A percentile compares a stretch with the other conserved stretches of the same genome.
These are phyloP conservation scores for Ricinus communis DNA, from an alignment of 345 rosid species.

Conservation along the genomic window DNA sequence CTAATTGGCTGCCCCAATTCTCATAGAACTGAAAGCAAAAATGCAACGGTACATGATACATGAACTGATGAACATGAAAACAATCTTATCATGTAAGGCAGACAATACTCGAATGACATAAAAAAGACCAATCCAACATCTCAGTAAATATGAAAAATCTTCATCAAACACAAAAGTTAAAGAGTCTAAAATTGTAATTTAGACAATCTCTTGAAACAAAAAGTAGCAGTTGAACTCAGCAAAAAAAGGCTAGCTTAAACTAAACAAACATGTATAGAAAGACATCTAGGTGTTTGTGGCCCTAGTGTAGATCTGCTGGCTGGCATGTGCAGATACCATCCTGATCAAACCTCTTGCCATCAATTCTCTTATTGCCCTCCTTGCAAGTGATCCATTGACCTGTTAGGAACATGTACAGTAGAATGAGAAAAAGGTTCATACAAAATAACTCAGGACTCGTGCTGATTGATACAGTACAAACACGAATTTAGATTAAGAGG, in stretches of 20 bases:
- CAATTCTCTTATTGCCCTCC: conserved; percentile 69
- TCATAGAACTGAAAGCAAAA: too few species aligned
- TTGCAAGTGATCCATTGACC: conserved; percentile 76
- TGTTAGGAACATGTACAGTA: conserved; percentile 10
- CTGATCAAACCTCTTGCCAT: conserved; percentile 76
- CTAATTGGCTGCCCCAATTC: too few species aligned
- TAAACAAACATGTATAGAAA: neutral
- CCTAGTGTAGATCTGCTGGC: conserved; percentile 87
- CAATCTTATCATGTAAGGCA: neutral
- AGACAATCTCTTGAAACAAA: neutral
- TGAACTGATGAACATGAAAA: too few species aligned
- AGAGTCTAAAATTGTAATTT: neutral
- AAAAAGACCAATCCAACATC: neutral
- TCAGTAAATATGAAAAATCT: neutral
- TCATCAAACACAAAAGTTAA: conserved; percentile 2
- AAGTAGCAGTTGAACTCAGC: neutral
- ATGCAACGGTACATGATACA: too few species aligned
- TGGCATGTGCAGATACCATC: conserved; percentile 73
- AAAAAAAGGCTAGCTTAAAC: neutral
- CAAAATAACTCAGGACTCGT: too few species aligned
- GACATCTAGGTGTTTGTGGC: conserved; percentile 56
- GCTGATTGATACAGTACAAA: too few species aligned
- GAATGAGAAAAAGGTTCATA: too few species aligned
- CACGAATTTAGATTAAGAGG: too few species aligned
- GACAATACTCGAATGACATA: neutral